phyloP scores from a whole-genome alignment of 2,329 filamentous ascomycete genomes.

The Fusarium euwallaceae region DNA sequence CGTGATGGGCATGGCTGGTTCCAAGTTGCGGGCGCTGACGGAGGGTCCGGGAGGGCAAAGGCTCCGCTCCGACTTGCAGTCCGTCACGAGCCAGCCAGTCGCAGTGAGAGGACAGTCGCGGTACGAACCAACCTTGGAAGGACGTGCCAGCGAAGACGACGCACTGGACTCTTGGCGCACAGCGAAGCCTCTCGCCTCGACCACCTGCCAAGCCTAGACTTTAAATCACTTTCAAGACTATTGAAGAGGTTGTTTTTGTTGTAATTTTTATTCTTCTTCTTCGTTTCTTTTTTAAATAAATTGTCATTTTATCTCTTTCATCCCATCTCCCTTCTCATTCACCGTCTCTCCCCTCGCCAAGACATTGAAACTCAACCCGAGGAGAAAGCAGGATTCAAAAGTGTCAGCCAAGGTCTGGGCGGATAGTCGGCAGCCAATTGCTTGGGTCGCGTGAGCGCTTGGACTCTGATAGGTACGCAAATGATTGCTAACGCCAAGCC shows the following conservation, averaged over 20 bases:
- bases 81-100: not conserved
- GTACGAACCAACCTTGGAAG: constrained; percentile 1
- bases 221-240: not conserved
- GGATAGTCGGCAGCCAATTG: constrained; percentile 1
- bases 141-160: not conserved
- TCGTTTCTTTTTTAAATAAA: not conserved
- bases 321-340: not conserved
- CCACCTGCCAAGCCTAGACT: not conserved
- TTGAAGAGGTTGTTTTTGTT: not conserved
- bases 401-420: constrained; percentile 19
- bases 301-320: not conserved
- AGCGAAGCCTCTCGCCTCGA: not conserved
- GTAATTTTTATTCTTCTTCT: not conserved
- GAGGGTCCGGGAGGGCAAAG: constrained; percentile 23
- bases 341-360: not conserved
- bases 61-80: constrained; percentile 21
- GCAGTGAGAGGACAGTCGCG: not conserved
- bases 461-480: not conserved
- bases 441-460: constrained; percentile 26
- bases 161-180: not conserved
- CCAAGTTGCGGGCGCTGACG: constrained; percentile 4
- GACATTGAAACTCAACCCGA: not conserved
- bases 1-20: constrained; percentile 4
- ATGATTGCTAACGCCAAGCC: not conserved
- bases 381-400: not conserved